Evolutionary conservation across 805 yeast genomes (phyloP), one percentile per base, ranked within the genome.

Genomic region (Hanseniaspora valbyensis): DNA sequence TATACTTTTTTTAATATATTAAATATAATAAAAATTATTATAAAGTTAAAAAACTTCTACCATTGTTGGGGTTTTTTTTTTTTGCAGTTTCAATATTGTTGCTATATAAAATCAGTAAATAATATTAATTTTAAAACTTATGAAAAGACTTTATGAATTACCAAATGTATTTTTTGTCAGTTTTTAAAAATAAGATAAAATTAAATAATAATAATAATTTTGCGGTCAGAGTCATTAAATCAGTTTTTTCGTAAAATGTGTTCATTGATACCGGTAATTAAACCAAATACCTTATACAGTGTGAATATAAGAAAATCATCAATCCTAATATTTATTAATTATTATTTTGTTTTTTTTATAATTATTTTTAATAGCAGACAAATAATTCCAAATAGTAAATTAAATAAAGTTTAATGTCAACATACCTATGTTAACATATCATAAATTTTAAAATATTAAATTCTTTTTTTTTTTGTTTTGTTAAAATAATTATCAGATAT

Each of bases 211-310:
- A 21, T 22, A 36, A n/a, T n/a, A n/a, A n/a, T n/a, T n/a, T 48
- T 43, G 38, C 44, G 44, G 55, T 64, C 69, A 65, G 69, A 65
- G 68, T 64, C 68, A 65, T 65, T 65, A 65, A 65, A 65, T 65
- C 69, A 65, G 68, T 65, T 58, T 61, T 59, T 57, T 54, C 57
- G 56, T 54, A 44, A 52, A 44, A 26, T 61, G 65, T 62, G 66
- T 61, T 64, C 69, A 63, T 63, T 50, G 58, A 54, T 38, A 49
- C 30, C 56, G 54, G 61, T 58, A 62, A 50, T 54, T 53, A 60
- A 59, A 61, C 62, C 55, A 44, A 50, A 56, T 49, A 34, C 55
- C 62, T 65, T 62, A 66, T 61, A 65, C 67, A 65, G 69, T 65
- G 69, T 65, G 69, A 65, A 65, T 65, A 63, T 51, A 50, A 45